These are phyloP conservation scores for Yarrowia alimentaria DNA, from an alignment of 805 yeast genomes.

Conservation along the genomic window DNA sequence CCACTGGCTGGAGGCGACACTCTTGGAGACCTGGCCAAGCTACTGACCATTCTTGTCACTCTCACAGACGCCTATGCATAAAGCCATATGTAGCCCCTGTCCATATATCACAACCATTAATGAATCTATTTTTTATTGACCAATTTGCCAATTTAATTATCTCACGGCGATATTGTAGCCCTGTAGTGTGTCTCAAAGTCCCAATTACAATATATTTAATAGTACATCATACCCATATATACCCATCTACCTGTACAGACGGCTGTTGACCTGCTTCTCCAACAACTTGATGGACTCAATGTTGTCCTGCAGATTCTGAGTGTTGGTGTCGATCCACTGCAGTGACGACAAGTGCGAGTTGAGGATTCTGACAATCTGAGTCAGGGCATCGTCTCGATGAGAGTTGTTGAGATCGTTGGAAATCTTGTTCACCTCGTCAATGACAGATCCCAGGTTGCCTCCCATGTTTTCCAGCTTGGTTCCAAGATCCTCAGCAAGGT, in stretches of 20 bases:
- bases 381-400: slow-evolving; percentile 46
- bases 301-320: slow-evolving; percentile 65
- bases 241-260: slow-evolving; percentile 17
- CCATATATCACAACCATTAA: too few relatives aligned
- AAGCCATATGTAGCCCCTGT: neutral
- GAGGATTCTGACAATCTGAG: slow-evolving; percentile 67
- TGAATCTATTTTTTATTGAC: too few relatives aligned
- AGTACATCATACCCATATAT: too few relatives aligned
- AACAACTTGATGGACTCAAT: slow-evolving; percentile 44
- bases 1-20: slow-evolving; percentile 1
- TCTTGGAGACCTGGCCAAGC: slow-evolving; percentile 49
- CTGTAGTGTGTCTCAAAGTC: too few relatives aligned
- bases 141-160: too few relatives aligned
- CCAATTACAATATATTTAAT: too few relatives aligned
- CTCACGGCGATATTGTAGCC: too few relatives aligned
- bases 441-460: slow-evolving; percentile 67
- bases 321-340: slow-evolving; percentile 78
- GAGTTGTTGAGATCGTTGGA: slow-evolving; percentile 76
- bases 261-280: slow-evolving; percentile 30
- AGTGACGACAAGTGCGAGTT: slow-evolving; percentile 88
- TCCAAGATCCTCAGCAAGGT: slow-evolving; percentile 79
- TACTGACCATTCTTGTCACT: slow-evolving; percentile 54
- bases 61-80: slow-evolving; percentile 41
- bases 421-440: slow-evolving; percentile 74
- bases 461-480: slow-evolving; percentile 78